These are phyloP conservation scores for Cenococcum geophilum DNA, from an alignment of 495 filamentous ascomycete species.

Conservation along the genomic window DNA sequence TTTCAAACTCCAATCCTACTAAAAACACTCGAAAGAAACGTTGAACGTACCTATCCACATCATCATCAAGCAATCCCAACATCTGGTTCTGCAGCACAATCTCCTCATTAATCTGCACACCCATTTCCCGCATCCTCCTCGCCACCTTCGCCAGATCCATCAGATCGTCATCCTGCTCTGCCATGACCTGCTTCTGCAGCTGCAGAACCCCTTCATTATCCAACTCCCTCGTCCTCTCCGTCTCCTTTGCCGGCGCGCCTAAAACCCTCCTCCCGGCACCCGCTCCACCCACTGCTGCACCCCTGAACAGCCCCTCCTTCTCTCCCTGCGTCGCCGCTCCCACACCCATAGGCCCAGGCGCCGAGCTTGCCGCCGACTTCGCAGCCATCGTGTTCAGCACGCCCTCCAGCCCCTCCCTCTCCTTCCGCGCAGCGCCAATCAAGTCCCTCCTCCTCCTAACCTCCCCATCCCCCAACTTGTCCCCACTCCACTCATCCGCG, in stretches of 20 bases:
- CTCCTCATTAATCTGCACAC: conserved; percentile 76
- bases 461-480: conserved; percentile 76
- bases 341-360: conserved; percentile 20
- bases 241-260: conserved; percentile 68
- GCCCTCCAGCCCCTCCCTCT: conserved; percentile 80
- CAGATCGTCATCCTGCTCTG: conserved; percentile 78
- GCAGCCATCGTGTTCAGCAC: conserved; percentile 66
- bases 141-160: conserved; percentile 71
- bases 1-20: not conserved
- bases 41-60: conserved; percentile 54
- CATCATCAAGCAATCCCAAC: conserved; percentile 67
- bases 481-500: conserved; percentile 35
- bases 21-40: not conserved
- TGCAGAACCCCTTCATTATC: conserved; percentile 87
- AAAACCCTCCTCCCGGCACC: conserved; percentile 59
- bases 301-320: conserved; percentile 51
- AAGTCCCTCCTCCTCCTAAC: conserved; percentile 73
- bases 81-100: conserved; percentile 77
- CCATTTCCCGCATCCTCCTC: conserved; percentile 76
- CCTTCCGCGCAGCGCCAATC: conserved; percentile 67
- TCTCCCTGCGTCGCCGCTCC: conserved; percentile 34
- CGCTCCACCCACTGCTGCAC: conserved; percentile 27
- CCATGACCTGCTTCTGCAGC: conserved; percentile 76
- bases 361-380: conserved; percentile 36
- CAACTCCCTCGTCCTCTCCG: conserved; percentile 75